These are phyloP conservation scores for Oenanthe javanica DNA, from an alignment of 140 eudicot genomes.

Conservation along the genomic window DNA sequence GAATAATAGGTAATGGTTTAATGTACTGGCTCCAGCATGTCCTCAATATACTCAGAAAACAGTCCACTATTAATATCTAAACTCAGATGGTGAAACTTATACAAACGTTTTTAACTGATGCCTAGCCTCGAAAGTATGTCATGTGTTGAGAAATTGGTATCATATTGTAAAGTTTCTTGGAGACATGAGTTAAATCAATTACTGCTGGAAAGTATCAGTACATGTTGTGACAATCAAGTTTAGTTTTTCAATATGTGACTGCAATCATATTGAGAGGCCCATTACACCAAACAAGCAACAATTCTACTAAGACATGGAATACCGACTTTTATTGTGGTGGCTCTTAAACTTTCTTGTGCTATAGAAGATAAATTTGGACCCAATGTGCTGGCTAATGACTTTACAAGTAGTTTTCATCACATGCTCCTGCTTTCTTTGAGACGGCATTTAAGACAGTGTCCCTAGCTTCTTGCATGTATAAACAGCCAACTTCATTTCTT, in stretches of 20 bases:
- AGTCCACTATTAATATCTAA: background rate
- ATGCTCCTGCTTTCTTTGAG: background rate
- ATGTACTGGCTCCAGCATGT: background rate
- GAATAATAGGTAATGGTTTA: background rate
- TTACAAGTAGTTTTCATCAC: constrained; percentile 7
- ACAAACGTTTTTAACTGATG: background rate
- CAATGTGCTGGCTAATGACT: constrained; percentile 1
- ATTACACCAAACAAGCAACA: background rate
- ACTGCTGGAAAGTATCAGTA: background rate
- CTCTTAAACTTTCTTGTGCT: background rate
- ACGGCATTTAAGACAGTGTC: background rate
- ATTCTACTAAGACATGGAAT: background rate
- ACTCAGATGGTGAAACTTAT: background rate
- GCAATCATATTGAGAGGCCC: background rate
- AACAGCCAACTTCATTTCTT: background rate
- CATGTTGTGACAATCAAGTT: background rate
- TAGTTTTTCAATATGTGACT: background rate
- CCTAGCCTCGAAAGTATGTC: background rate
- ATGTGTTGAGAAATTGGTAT: background rate
- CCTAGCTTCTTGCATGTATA: background rate
- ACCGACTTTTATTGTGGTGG: background rate
- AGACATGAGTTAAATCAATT: background rate
- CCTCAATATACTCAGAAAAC: background rate
- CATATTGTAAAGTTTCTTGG: background rate
- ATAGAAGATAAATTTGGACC: background rate